Conservation (phyloP, 2,329 filamentous ascomycete genomes). For the Exophiala aquamarina region DNA sequence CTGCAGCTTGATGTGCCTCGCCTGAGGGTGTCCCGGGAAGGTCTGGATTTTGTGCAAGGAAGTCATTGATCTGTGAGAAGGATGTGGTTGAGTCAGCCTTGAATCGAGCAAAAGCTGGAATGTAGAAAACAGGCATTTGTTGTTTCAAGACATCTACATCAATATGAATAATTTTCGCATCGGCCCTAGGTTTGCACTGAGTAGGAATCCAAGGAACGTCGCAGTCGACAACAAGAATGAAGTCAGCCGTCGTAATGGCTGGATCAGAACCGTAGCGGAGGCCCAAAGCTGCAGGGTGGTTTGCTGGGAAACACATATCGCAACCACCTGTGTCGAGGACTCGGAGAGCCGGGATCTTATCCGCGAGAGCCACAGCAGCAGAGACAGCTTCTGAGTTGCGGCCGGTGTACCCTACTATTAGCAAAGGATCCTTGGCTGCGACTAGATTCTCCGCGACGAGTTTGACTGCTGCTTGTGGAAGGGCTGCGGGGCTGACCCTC, state of each 20-base stretch:
- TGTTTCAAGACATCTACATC: slow-evolving; percentile 69
- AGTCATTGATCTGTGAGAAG: slow-evolving; percentile 67
- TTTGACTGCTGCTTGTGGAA: slow-evolving; percentile 50
- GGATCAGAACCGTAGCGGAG: slow-evolving; percentile 73
- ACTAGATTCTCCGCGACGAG: slow-evolving; percentile 45
- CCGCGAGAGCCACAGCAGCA: slow-evolving; percentile 47
- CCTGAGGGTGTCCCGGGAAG: slow-evolving; percentile 42
- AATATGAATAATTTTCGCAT: slow-evolving; percentile 63
- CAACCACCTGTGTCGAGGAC: slow-evolving; percentile 55
- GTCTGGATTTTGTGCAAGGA: slow-evolving; percentile 52
- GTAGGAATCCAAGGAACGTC: slow-evolving; percentile 95
- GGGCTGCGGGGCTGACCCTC: slow-evolving; percentile 65
- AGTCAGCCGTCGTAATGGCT: slow-evolving; percentile 72
- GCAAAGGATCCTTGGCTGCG: slow-evolving; percentile 47
- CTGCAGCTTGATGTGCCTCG: slow-evolving; percentile 34
- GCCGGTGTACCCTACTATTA: slow-evolving; percentile 53
- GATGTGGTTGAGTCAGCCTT: slow-evolving; percentile 65
- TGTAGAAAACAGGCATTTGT: slow-evolving; percentile 72
- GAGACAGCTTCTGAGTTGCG: slow-evolving; percentile 44
- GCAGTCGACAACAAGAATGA: slow-evolving; percentile 82
- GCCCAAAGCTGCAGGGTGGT: slow-evolving; percentile 61
- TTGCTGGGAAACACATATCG: slow-evolving; percentile 52
- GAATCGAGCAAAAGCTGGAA: slow-evolving; percentile 65
- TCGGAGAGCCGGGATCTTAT: slow-evolving; percentile 48
- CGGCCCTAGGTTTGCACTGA: slow-evolving; percentile 58